Evolutionary conservation across 257 asterid genomes (phyloP), one percentile per base, ranked within the genome.

Genomic region (Solanum etuberosum): DNA sequence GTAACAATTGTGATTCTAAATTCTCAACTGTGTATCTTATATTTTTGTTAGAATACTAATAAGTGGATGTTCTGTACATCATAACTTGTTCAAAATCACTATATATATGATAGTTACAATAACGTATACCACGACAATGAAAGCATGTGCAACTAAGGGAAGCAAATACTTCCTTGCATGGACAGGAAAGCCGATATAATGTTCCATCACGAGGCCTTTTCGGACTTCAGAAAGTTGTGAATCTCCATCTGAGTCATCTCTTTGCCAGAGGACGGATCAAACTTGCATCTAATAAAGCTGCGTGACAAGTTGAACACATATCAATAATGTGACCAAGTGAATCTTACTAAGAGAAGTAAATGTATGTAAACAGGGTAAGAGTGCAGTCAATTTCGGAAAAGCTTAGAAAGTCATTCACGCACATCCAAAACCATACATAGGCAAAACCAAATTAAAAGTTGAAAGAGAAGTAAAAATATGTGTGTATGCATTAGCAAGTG

Each of bases 281-380:
- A 94, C 86, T 95, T 94, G 95, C 96, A 96, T 92, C 93, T 92
- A 88, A 93, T 93, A 93, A 94, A 96, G 92, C 99, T 95, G 23
- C 31, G 1, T 46, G 42, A 81, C 85, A 81, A 81, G 68, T 81
- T 81, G 15, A 81, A 48, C 18, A 7, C 13, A 31, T 81, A 48
- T 81, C 21, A 81, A 31, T 81, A 48, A 81, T 48, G n/a, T 81
- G 70, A 48, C 31, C 43, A 3, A 81, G 43, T 6, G 18, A 81
- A 81, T 48, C 70, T 31, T 48, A 31, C 42, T 13, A 43, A 48
- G 68, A 48, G 29, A 80, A 16, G 85, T 81, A 80, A 48, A 46
- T 46, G 27, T 18, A 9, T 29, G 67, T 31, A 46, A 29, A 15
- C 18, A 12, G 29, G 9, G 42, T 10, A 7, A 80, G 67, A 80